These are phyloP conservation scores for Amaranthus tricolor DNA, from an alignment of 179 eudicot species.

Conservation along the genomic window DNA sequence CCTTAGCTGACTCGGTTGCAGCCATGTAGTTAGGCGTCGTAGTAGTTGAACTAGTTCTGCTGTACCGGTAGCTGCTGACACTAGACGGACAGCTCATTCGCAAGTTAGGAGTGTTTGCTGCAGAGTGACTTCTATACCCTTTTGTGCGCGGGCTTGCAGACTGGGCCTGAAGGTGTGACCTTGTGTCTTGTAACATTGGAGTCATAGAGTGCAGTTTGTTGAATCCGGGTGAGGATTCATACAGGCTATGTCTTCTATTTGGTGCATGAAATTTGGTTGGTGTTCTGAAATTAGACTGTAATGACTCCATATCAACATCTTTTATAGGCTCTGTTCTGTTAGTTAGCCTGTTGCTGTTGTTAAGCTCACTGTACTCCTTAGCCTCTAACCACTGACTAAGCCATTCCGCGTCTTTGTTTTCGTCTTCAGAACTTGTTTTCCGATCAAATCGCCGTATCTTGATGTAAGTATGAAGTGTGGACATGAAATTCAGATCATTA, in stretches of 20 bases:
- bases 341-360: constrained; percentile 32
- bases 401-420: constrained; percentile 39
- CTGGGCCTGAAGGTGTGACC: constrained; percentile 34
- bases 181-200: constrained; percentile 42
- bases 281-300: constrained; percentile 21
- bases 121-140: constrained; percentile 47
- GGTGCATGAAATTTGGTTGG: constrained; percentile 8
- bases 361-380: constrained; percentile 39
- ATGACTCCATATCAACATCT: constrained; percentile 44
- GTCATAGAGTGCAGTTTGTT: constrained; percentile 21
- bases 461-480: constrained; percentile 7
- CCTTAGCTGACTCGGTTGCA: constrained; percentile 77
- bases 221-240: constrained; percentile 17
- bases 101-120: constrained; percentile 46
- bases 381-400: constrained; percentile 50
- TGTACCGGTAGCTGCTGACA: constrained; percentile 9
- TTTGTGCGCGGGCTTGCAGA: constrained; percentile 51
- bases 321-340: constrained; percentile 46
- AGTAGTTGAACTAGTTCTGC: constrained; percentile 7
- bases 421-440: not conserved
- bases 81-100: constrained; percentile 17
- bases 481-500: not conserved
- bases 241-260: constrained; percentile 24
- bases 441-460: constrained; percentile 19
- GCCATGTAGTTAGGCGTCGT: constrained; percentile 68